Base-by-base conservation (phyloP, 1,284 basidiomycete species). In the Malassezia vespertilionis region DNA sequence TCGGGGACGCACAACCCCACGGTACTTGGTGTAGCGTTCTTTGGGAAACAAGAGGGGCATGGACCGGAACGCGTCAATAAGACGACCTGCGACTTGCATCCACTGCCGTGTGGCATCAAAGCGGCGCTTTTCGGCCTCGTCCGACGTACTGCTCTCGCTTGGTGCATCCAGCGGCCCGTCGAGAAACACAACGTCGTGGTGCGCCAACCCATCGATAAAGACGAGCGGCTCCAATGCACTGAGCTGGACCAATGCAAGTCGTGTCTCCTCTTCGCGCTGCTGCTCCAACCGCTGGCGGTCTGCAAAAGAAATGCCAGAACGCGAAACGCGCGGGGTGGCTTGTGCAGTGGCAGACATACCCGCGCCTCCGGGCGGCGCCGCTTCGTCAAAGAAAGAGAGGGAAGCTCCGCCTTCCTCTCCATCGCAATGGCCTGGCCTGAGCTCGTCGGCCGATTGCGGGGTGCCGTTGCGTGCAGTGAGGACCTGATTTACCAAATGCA, bases 21-120 rank as follows among this genome's bases (percentile, higher is more conserved):
- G 42, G 35, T 51, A 51, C 31, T 51, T 51, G 17, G 48, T 45
- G 27, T 39, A 40, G 21, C 82, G 73, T 32, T 81, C 81, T 7
- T 82, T 81, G 53, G 82, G 76, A 64, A 91, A 95, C 54, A 95
- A 70, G 51, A 80, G 80, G 58, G 82, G 78, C 9, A 87, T 89
- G 72, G 86, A 80, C 37, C 89, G 76, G 73, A 89, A 95, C 61
- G 80, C 82, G 56, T 93, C 87, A 12, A 93, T 77, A 39, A 96
- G 75, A 50, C 80, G 83, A 57, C 85, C 83, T 0, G 88, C 86
- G 58, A 86, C 80, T 22, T 82, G 70, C 52, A 93, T 74, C 83
- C 89, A 96, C 35, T 75, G 71, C 27, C 72, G 69, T 34, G 74
- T 60, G 7, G 75, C 73, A 9, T 65, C 66, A 6, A 60, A 60